Conservation (phyloP, 2,329 filamentous ascomycete genomes). For the Grosmannia clavigera region DNA sequence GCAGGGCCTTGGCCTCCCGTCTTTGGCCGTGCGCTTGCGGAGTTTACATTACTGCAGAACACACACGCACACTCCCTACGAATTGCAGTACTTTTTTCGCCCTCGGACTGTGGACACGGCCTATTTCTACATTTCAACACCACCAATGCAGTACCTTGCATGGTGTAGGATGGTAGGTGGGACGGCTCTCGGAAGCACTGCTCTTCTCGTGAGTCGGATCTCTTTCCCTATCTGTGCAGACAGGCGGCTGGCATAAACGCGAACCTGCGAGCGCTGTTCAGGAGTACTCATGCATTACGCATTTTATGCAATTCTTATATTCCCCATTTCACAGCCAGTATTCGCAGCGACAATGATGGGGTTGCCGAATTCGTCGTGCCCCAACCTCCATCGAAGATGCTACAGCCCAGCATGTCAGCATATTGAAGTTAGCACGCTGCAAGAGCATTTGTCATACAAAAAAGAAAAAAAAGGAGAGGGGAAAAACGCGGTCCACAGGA, state of each 20-base stretch:
- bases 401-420: background rate
- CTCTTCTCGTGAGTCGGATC: background rate
- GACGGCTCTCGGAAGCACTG: background rate
- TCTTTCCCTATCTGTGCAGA: background rate
- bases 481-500: background rate
- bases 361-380: background rate
- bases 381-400: background rate
- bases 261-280: background rate
- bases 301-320: background rate
- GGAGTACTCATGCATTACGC: background rate
- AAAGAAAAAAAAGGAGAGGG: no score
- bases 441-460: background rate
- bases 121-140: constrained; percentile 2
- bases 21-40: background rate
- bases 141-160: constrained; percentile 4
- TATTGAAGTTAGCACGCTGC: background rate
- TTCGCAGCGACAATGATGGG: background rate
- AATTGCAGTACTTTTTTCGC: background rate
- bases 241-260: background rate
- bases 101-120: background rate
- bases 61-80: background rate
- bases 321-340: background rate
- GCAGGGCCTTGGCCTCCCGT: background rate
- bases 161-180: constrained; percentile 1
- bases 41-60: background rate